Percentiles rank a stretch among this genome's conserved stretches.
phyloP scores from a whole-genome alignment of 768 basidiomycete genomes.

The Royoungia palumana region DNA sequence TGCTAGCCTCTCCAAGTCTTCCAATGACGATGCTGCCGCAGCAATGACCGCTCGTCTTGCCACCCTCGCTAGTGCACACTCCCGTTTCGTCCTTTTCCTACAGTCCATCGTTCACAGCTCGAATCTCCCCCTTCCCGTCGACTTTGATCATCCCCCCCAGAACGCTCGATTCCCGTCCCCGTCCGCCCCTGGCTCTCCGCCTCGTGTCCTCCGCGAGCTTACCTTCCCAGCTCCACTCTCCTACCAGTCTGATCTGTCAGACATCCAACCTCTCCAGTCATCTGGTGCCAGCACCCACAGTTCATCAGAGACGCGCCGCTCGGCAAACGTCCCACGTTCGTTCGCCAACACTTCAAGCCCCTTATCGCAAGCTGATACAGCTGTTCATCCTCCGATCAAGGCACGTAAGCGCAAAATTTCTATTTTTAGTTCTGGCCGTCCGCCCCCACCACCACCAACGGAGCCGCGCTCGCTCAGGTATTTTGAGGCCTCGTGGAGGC shows the following conservation, averaged over 20 bases:
- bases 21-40: constrained; percentile 25
- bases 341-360: constrained; percentile 14
- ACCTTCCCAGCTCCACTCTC: constrained; percentile 75
- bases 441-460: constrained; percentile 44
- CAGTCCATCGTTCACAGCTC: constrained; percentile 72
- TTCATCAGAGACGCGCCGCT: constrained; percentile 1
- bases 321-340: constrained; percentile 4
- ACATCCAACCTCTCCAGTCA: constrained; percentile 3
- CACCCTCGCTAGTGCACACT: constrained; percentile 58
- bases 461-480: constrained; percentile 45
- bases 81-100: constrained; percentile 69
- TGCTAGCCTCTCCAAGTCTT: constrained; percentile 42
- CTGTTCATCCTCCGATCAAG: constrained; percentile 11
- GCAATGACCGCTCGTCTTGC: constrained; percentile 37
- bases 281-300: constrained; percentile 8
- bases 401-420: constrained; percentile 29
- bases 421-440: constrained; percentile 35
- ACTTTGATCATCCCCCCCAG: constrained; percentile 39
- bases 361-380: constrained; percentile 18
- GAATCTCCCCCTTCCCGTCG: constrained; percentile 41
- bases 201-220: constrained; percentile 49
- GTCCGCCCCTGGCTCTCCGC: constrained; percentile 18
- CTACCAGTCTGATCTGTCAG: constrained; percentile 30
- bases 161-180: constrained; percentile 16
- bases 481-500: constrained; percentile 52